These are phyloP conservation scores for Geotrichum carabidarum DNA, from an alignment of 1,139 yeast genomes.

Conservation along the genomic window DNA sequence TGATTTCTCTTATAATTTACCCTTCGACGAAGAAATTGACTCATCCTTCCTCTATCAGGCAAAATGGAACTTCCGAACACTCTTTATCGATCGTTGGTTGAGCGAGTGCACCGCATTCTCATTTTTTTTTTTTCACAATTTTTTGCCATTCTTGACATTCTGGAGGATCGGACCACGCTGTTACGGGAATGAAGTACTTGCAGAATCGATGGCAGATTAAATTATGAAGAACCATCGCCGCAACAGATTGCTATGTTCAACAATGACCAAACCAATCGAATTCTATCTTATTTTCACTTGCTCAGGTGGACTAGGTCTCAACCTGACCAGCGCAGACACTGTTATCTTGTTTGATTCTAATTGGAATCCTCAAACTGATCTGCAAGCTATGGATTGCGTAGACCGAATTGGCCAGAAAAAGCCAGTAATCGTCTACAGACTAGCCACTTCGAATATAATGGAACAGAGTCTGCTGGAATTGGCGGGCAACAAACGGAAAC, in stretches of 20 bases:
- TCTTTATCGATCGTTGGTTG: constrained; percentile 67
- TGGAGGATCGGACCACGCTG: constrained; percentile 66
- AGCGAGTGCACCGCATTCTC: constrained; percentile 86
- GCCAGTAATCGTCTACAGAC: constrained; percentile 76
- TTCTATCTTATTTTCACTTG: constrained; percentile 79
- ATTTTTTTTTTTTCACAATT: constrained; percentile 92
- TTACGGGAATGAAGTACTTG: constrained; percentile 46
- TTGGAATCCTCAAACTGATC: constrained; percentile 96
- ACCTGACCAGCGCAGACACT: constrained; percentile 80
- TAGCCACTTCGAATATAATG: constrained; percentile 70
- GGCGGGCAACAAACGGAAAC: constrained; percentile 70
- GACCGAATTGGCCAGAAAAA: constrained; percentile 86
- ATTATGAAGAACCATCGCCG: constrained; percentile 63
- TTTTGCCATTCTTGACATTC: constrained; percentile 90
- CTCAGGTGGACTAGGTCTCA: constrained; percentile 92
- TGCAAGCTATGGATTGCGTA: constrained; percentile 93
- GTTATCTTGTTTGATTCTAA: constrained; percentile 88
- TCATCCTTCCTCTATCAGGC: constrained; percentile 43
- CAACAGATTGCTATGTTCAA: constrained; percentile 56
- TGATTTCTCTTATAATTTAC: constrained; percentile 88
- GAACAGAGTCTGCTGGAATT: constrained; percentile 75
- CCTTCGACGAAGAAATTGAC: constrained; percentile 39
- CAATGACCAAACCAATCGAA: constrained; percentile 30
- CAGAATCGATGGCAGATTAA: constrained; percentile 72
- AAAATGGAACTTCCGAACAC: constrained; percentile 79